These are phyloP conservation scores for Diaporthe destruens DNA, from an alignment of 2,329 filamentous ascomycete species.

Conservation along the genomic window DNA sequence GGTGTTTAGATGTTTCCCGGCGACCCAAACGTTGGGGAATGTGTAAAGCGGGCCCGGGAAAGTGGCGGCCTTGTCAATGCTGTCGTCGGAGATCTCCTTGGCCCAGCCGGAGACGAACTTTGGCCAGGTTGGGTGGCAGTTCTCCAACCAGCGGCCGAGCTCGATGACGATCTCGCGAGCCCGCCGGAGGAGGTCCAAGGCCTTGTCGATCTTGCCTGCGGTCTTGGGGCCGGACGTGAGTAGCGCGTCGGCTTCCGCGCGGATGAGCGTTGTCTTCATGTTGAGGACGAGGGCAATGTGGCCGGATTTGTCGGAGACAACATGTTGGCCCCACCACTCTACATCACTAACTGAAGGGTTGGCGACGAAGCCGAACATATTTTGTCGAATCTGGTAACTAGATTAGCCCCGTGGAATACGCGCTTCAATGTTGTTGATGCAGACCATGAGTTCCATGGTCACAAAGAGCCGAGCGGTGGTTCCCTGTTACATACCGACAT, in stretches of 20 bases:
- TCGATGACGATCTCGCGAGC: conserved; percentile 43
- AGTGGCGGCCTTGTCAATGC: conserved; percentile 40
- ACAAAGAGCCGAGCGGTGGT: not conserved
- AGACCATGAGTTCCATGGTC: too few relatives aligned
- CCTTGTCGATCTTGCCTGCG: conserved; percentile 44
- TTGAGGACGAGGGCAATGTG: conserved; percentile 46
- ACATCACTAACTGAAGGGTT: conserved; percentile 44
- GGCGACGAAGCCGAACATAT: conserved; percentile 44
- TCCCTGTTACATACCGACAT: conserved; percentile 42
- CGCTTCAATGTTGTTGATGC: too few relatives aligned
- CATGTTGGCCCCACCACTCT: conserved; percentile 45
- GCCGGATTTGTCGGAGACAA: conserved; percentile 43
- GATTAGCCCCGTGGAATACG: not conserved
- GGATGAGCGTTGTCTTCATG: conserved; percentile 46
- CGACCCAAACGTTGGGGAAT: conserved; percentile 46
- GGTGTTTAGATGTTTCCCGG: conserved; percentile 46
- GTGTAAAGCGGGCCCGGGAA: conserved; percentile 44
- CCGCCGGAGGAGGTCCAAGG: conserved; percentile 43
- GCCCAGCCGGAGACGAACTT: conserved; percentile 43
- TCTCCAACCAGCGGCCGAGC: conserved; percentile 44
- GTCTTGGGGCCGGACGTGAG: conserved; percentile 42
- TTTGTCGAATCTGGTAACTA: conserved; percentile 44
- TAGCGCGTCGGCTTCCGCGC: conserved; percentile 45
- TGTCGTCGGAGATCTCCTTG: conserved; percentile 40
- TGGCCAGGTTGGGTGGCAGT: conserved; percentile 43